Base-by-base conservation (phyloP, 2,329 filamentous ascomycete species). In the Aotearoamyces nothofagi region DNA sequence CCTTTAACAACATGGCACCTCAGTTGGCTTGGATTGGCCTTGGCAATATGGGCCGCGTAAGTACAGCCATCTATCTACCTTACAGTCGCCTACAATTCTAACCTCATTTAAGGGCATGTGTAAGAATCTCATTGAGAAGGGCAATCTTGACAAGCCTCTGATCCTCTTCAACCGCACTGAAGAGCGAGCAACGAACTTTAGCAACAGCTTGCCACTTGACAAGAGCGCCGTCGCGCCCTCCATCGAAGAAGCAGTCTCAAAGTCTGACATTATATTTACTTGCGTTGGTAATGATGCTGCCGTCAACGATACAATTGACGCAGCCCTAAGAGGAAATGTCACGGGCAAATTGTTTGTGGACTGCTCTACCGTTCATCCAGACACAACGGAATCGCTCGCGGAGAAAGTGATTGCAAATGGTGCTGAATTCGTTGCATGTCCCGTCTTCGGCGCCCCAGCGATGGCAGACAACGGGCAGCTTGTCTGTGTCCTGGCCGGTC, bases 331-430 rank as follows among this genome's bases (percentile, higher is more conserved):
- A 26, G 46, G 55, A 11, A 56, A 70, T 33, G 55, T 80, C 11
- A 61, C 61, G 15, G 73, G 70, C 36, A 93, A 92, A 56, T 58
- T 90, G 10, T 75, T 93, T 40, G 66, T 92, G 17, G 84, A 93
- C 47, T 86, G 78, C 61, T 90, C 81, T 3, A 93, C 84, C 15
- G 69, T 93, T 19, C 79, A 90, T 51, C 84, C 86, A 0, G 77
- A 86, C 31, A 83, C 79, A 4, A 80, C 79, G 2, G 68, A 80
- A 35, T 61, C 60, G 15, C 53, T 82, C 3, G 74, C 74, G 15
- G 59, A 69, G 40, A 58, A 53, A 15, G 57, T 78, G 34, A 57
- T 58, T 9, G 60, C 50, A 2, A 61, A 62, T 14, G 78, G 78
- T 5, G 82, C 67, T 3, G 61, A 73, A 22, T 92, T 92, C 45